Base-by-base conservation (phyloP, 163 green algal genomes). In the Volvox carteri region DNA sequence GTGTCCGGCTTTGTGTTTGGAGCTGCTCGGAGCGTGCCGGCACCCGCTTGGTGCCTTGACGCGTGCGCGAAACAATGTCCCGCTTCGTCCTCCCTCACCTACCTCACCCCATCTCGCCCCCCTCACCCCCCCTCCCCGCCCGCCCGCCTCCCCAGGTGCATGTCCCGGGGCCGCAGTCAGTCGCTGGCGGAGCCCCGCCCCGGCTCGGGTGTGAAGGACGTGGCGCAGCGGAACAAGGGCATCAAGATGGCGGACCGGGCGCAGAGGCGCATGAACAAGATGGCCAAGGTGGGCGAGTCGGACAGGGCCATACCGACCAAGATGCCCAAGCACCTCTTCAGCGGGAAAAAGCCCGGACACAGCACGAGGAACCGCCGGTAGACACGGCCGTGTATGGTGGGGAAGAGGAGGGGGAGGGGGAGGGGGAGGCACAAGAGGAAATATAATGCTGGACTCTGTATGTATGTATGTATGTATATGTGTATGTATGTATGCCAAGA, bases 301-400 rank as follows among this genome's bases (percentile, higher is more conserved):
- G 98, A 99, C 91, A 87, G 98, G 9, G 94, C 96, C 85, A 99
- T 99, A 54, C 93, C 92, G 5, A 97, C 97, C 87, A 96, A 98
- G 92, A 98, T 97, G 94, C 98, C 98, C 73, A 99, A 99, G 97
- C 97, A 99, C 87, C 92, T 99, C 52, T 98, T 99, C 92, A 95
- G 88, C 48, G 98, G 97, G 35, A 99, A 99, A 92, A 77, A 30
- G 73, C 72, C 70, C 39, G 84, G 83, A 35, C 78, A 88, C 77
- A 18, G 56, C 30, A 91, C 87, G 19, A 41, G 60, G n/a, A 87
- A 89, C 87, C 35, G n/a, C 12, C 85, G 85, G 58, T 90, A 46
- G 33, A 60, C 14, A 60, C 12, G 16, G 50, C 14, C 50, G 16
- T 16, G 50, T 12, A 60, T 16, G 50, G 50, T 25, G 50, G 50